Conservation (phyloP, 1,284 basidiomycete species). For the Cryptococcus sp. region DNA sequence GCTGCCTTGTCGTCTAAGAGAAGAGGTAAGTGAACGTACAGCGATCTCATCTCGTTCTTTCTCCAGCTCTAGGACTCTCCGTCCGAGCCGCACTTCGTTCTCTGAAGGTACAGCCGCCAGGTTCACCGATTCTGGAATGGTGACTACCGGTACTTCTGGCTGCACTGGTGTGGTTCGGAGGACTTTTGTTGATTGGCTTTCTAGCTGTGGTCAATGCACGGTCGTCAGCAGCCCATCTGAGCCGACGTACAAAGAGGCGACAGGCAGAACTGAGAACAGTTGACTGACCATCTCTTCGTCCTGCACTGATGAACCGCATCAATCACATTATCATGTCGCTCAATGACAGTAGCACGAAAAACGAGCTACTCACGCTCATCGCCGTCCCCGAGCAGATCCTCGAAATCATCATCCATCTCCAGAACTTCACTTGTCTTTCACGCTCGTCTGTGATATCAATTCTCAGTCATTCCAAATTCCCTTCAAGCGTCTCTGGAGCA, state of each 20-base stretch:
- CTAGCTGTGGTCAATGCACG: too few species aligned
- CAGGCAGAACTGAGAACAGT: neutral
- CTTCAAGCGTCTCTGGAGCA: neutral
- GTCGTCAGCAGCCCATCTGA: too few species aligned
- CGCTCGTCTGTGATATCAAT: neutral
- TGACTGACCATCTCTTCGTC: neutral
- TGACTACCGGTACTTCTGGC: neutral
- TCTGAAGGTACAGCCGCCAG: conserved; percentile 23
- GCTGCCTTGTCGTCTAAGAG: neutral
- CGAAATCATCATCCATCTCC: conserved; percentile 25
- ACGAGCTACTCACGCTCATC: too few species aligned
- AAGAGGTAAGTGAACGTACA: conserved; percentile 21
- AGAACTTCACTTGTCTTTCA: too few species aligned
- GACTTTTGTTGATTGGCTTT: too few species aligned
- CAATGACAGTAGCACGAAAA: too few species aligned
- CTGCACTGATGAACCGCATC: too few species aligned
- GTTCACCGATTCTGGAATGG: conserved; percentile 1
- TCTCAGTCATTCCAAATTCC: neutral
- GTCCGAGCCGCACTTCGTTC: conserved; percentile 36
- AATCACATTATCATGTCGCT: too few species aligned
- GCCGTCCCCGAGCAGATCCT: conserved; percentile 21
- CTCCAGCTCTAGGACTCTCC: conserved; percentile 36
- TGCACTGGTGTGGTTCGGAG: neutral
- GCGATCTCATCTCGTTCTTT: conserved; percentile 34
- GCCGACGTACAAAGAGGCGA: neutral